These are phyloP conservation scores for Pseudonitzschia pungens DNA, from an alignment of 108 stramenopile genomes.

Conservation along the genomic window DNA sequence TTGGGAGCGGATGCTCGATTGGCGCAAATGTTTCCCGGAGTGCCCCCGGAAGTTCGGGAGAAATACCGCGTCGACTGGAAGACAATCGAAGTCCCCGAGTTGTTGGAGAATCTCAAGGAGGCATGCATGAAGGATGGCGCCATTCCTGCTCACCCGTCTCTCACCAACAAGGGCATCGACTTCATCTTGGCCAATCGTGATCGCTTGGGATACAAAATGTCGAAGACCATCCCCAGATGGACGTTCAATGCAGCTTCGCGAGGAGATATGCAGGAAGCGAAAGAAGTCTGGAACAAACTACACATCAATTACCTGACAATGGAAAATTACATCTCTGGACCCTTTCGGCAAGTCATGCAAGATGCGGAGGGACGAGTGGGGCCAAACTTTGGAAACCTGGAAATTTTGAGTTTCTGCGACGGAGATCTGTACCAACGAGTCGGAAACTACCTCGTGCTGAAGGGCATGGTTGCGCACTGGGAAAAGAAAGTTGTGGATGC, in stretches of 20 bases:
- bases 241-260: slow-evolving; percentile 56
- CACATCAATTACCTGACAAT: slow-evolving; percentile 68
- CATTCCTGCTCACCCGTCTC: slow-evolving; percentile 61
- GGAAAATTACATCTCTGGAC: slow-evolving; percentile 83
- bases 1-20: slow-evolving; percentile 73
- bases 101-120: slow-evolving; percentile 57
- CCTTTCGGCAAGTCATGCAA: slow-evolving; percentile 83
- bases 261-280: slow-evolving; percentile 52
- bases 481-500: slow-evolving; percentile 87
- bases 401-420: slow-evolving; percentile 52
- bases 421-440: slow-evolving; percentile 74
- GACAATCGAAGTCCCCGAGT: slow-evolving; percentile 61
- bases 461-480: slow-evolving; percentile 87
- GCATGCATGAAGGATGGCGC: slow-evolving; percentile 61
- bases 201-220: slow-evolving; percentile 60
- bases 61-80: slow-evolving; percentile 65
- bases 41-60: slow-evolving; percentile 62
- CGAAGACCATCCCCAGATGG: slow-evolving; percentile 57
- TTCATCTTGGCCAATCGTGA: slow-evolving; percentile 83
- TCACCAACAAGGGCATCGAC: slow-evolving; percentile 69
- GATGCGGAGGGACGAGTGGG: slow-evolving; percentile 75
- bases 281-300: slow-evolving; percentile 43
- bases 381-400: slow-evolving; percentile 84
- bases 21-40: slow-evolving; percentile 86
- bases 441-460: slow-evolving; percentile 80